Conservation (phyloP, 345 rosid genomes). For the Moricandia arvensis region DNA sequence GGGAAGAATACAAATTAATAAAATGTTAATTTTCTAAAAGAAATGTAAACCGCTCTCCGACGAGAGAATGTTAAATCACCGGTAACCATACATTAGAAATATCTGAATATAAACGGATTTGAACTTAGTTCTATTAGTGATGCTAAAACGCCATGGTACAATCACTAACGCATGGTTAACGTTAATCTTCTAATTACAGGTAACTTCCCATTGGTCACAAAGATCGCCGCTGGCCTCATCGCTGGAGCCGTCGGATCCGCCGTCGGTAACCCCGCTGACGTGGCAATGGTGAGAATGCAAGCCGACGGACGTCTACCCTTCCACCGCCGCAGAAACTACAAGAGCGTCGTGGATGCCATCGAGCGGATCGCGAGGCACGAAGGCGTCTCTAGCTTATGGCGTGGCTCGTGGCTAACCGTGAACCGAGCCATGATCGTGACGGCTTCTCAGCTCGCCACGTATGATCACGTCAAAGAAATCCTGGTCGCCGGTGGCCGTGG, state of each 20-base stretch:
- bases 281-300: slow-evolving; percentile 92
- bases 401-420: slow-evolving; percentile 77
- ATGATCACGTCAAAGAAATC: slow-evolving; percentile 72
- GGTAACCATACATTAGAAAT: too few species aligned
- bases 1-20: too few species aligned
- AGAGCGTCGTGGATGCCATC: slow-evolving; percentile 65
- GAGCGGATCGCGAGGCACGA: slow-evolving; percentile 59
- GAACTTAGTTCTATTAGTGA: too few species aligned
- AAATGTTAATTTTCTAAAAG: too few species aligned
- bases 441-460: slow-evolving; percentile 83
- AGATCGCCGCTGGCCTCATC: slow-evolving; percentile 67
- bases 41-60: too few species aligned
- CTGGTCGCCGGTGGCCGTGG: slow-evolving; percentile 45
- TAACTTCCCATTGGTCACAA: slow-evolving; percentile 51
- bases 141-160: too few species aligned
- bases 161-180: too few species aligned
- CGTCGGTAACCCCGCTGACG: slow-evolving; percentile 86
- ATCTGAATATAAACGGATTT: too few species aligned
- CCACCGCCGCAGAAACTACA: slow-evolving; percentile 70
- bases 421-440: slow-evolving; percentile 92
- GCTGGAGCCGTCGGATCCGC: slow-evolving; percentile 80
- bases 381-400: slow-evolving; percentile 72
- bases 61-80: too few species aligned
- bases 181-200: too few species aligned
- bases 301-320: slow-evolving; percentile 75